Base-by-base conservation (phyloP, 805 yeast genomes). In the Spathaspora hagerdaliae region DNA sequence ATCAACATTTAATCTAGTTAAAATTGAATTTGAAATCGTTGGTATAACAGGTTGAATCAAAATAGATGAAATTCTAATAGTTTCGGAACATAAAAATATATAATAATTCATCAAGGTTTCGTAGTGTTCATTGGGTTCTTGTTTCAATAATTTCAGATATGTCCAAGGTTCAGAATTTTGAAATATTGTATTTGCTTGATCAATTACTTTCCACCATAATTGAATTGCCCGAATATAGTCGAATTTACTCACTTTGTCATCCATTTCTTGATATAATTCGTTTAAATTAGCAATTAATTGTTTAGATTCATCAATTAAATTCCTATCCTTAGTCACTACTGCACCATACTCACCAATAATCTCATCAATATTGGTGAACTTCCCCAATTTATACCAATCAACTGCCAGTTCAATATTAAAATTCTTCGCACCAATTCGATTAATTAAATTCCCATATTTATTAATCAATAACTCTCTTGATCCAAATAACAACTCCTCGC, bases 81-180 rank as follows among this genome's bases (percentile, higher is more conserved):
- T 75, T 53, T 92, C 98, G 7, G 87, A 77, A 0, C 88, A 84
- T 7, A 78, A 56, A 49, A 77, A 81, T 2, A 91, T 79, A 11
- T 81, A 74, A 38, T 75, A 65, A 59, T 82, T 85, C 38, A 56
- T 64, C 24, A 64, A 27, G 1, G 51, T 38, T 27, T 46, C 42
- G 37, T 52, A 51, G 12, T 19, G 5, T 9, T 38, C 46, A 35
- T 39, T 43, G 2, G 24, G 60, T 6, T 46, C 46, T 12, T 53
- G 52, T 1, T 56, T 54, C 7, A 49, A 40, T 34, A 54, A 52
- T 38, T 65, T 68, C 19, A 67, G 67, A 41, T 72, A 65, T 7
- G 67, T 62, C 98, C 98, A 92, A 0, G 97, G 97, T 54, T 81
- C 83, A 6, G 81, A 65, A 1, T 63, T 67, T 57, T 88, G 96